phyloP scores from a whole-genome alignment of 177 flowering plant genomes.

The Telopea speciosissima region DNA sequence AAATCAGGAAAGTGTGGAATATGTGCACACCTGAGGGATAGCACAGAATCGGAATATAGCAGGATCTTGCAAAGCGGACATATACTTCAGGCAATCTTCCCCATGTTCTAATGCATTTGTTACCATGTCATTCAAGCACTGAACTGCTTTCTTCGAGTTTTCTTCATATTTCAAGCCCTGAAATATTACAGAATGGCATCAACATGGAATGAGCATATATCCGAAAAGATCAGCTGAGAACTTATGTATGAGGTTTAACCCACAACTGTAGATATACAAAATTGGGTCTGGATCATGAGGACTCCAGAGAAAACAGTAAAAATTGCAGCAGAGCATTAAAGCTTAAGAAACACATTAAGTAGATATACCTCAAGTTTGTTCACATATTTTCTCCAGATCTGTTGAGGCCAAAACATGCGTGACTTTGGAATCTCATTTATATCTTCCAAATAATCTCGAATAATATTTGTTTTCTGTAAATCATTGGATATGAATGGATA shows the following conservation, averaged over 20 bases:
- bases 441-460: slow-evolving; percentile 91
- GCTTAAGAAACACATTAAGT: slow-evolving; percentile 8
- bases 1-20: background rate
- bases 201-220: slow-evolving; percentile 3
- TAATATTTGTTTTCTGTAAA: slow-evolving; percentile 82
- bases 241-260: background rate
- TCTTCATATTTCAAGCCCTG: slow-evolving; percentile 90
- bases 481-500: slow-evolving; percentile 6
- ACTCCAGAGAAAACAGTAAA: background rate
- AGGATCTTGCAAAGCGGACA: slow-evolving; percentile 63
- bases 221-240: background rate
- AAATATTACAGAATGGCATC: slow-evolving; percentile 2
- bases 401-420: slow-evolving; percentile 98
- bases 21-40: slow-evolving; percentile 73
- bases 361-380: slow-evolving; percentile 75
- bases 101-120: slow-evolving; percentile 77
- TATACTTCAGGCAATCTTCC: slow-evolving; percentile 78
- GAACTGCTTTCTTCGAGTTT: slow-evolving; percentile 72
- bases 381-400: slow-evolving; percentile 95
- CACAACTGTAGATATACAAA: background rate
- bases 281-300: background rate
- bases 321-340: background rate
- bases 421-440: slow-evolving; percentile 96
- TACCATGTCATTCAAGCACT: slow-evolving; percentile 95
- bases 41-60: slow-evolving; percentile 80